These are phyloP conservation scores for Ganoderma lingzhi DNA, from an alignment of 1,284 basidiomycete species.

Conservation along the genomic window DNA sequence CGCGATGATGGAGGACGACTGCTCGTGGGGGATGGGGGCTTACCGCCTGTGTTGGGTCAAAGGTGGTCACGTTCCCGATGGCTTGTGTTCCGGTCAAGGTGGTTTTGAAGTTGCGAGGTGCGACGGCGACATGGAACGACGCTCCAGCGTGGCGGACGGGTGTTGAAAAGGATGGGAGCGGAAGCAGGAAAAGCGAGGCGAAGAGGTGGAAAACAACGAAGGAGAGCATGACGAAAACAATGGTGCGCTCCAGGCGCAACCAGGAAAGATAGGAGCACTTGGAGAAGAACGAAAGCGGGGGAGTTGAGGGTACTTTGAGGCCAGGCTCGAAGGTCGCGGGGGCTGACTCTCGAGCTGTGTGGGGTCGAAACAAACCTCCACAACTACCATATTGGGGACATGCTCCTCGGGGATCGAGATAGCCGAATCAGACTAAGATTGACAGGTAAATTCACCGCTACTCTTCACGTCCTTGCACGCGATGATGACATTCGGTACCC, in stretches of 20 bases:
- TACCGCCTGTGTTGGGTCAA: slow-evolving; percentile 35
- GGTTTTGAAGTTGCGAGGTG: neutral
- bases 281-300: neutral
- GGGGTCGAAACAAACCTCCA: slow-evolving; percentile 17
- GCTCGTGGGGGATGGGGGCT: neutral
- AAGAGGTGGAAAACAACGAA: neutral
- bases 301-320: neutral
- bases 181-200: slow-evolving; percentile 16
- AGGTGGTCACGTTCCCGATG: slow-evolving; percentile 18
- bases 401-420: slow-evolving; percentile 19
- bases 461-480: neutral
- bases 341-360: neutral
- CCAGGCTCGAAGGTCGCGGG: neutral
- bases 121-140: neutral
- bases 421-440: neutral
- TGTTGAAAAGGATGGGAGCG: slow-evolving; percentile 12
- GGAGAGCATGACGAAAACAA: slow-evolving; percentile 17
- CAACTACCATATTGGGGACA: slow-evolving; percentile 17
- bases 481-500: neutral
- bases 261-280: slow-evolving; percentile 1
- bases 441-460: neutral
- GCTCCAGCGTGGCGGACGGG: slow-evolving; percentile 1
- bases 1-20: slow-evolving; percentile 4
- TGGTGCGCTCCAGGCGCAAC: slow-evolving; percentile 28
- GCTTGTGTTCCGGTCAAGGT: slow-evolving; percentile 2